A percentile compares a stretch with the other conserved stretches of the same genome.
Evolutionary conservation across 768 basidiomycete genomes (phyloP).

Genomic region (Steccherinum ochraceum): DNA sequence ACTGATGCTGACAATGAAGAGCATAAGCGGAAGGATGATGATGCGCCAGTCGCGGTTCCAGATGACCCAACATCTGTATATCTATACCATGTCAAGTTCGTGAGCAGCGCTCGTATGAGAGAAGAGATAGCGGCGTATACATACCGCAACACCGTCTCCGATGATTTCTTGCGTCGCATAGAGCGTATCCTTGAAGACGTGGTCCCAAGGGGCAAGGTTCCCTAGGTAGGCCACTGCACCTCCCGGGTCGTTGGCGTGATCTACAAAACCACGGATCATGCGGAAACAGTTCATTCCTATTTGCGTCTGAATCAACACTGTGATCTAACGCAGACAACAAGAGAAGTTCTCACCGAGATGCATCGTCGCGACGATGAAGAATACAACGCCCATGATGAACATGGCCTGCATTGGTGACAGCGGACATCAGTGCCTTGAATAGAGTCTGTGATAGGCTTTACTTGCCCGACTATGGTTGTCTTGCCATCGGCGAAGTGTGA

Average conservation of each 20-base stretch:
- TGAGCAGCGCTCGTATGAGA: not conserved
- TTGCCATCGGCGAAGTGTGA: conserved; percentile 11
- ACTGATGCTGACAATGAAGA: conserved; percentile 10
- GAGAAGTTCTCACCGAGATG: conserved; percentile 8
- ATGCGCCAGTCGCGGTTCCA: conserved; percentile 13
- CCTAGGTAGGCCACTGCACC: conserved; percentile 13
- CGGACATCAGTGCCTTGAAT: not conserved
- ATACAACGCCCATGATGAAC: conserved; percentile 7
- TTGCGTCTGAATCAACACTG: not conserved
- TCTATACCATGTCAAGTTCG: conserved; percentile 1
- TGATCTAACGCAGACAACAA: not conserved
- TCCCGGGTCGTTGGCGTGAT: conserved; percentile 9
- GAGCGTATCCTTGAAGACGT: conserved; percentile 14
- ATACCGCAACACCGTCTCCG: conserved; percentile 12
- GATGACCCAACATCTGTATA: conserved; percentile 12
- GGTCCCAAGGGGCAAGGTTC: conserved; percentile 10
- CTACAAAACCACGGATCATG: conserved; percentile 10
- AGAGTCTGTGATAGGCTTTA: no score
- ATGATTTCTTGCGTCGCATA: conserved; percentile 14
- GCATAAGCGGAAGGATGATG: conserved; percentile 4
- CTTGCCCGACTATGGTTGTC: conserved; percentile 10
- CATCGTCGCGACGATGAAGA: conserved; percentile 9
- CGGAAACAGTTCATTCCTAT: conserved; percentile 14
- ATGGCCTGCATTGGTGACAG: conserved; percentile 3
- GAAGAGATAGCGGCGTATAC: not conserved